Evolutionary conservation across 192 early-diverging fungal species (phyloP), one percentile per base, ranked within the genome.

Genomic region (Backusella parvicylindrica): DNA sequence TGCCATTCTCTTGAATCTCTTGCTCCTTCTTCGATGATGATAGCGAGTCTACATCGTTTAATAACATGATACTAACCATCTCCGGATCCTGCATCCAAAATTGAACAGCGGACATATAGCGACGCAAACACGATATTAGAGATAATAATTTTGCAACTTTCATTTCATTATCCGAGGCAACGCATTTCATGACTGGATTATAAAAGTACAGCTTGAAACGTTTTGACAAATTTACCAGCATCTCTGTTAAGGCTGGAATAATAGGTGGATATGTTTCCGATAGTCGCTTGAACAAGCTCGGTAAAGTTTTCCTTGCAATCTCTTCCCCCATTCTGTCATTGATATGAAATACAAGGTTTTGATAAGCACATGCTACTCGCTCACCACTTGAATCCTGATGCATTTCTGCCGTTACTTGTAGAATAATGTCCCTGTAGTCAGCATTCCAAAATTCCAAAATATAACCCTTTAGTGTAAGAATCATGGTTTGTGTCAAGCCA

Each of bases 1-100:
- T 11, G 31, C 9, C 8, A 7, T 6, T 43, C 31, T 9, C 18
- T 2, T 35, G 26, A 38, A 32, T 6, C 12, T 49, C 23, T 33
- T 7, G 16, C 3, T 28, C 11, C 30, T 12, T 16, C 15, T 47
- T 28, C 6, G 64, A 26, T 26, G 16, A 71, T 38, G 23, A 74
- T 75, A 70, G 69, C 43, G 43, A 77, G 76, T 53, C 56, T 38
- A 89, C 84, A 75, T 87, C 86, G 16, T 84, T 86, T 65, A 89
- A 77, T 3, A 86, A 72, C 37, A 87, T 75, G 4, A 87, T 83
- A 70, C 70, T 82, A 16, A 89, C 82, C 82, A 89, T 82, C 68
- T 88, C 88, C 1, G 73, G 68, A 72, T 89, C 88, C 37, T 79
- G 75, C 86, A 89, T 88, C 69, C 84, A 89, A 28, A 87, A 68